phyloP scores from a whole-genome alignment of 495 filamentous ascomycete genomes.

The Hypoxylon subgilvum region DNA sequence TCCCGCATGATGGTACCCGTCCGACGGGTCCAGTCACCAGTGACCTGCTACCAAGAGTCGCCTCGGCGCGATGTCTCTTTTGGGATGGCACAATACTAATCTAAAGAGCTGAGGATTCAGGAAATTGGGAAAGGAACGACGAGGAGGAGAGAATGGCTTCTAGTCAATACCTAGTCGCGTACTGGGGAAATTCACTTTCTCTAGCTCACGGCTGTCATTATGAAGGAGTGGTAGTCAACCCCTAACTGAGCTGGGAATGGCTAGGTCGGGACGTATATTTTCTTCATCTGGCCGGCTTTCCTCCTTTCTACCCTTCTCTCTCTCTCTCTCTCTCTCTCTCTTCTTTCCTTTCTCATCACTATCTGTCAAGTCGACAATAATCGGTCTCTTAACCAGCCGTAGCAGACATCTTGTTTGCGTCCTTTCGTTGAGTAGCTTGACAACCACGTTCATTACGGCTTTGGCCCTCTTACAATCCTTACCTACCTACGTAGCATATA shows the following conservation, averaged over 20 bases:
- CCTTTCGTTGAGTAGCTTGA: conserved; percentile 50
- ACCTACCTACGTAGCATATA: conserved; percentile 12
- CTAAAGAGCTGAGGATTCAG: background rate
- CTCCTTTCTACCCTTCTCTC: conserved; percentile 10
- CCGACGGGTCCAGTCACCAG: conserved; percentile 1
- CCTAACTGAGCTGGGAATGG: conserved; percentile 6
- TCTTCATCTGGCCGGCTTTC: conserved; percentile 4
- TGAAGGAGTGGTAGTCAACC: background rate
- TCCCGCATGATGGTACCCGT: conserved; percentile 1
- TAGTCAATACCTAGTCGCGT: conserved; percentile 12
- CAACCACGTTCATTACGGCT: conserved; percentile 42
- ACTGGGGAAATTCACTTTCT: conserved; percentile 8
- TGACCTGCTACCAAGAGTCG: background rate
- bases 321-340: conserved; percentile 10
- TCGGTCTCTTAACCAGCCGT: conserved; percentile 48
- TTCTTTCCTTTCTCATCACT: conserved; percentile 23
- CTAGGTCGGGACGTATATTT: conserved; percentile 10
- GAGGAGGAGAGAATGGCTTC: background rate
- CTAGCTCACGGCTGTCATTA: conserved; percentile 9
- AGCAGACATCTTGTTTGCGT: conserved; percentile 55
- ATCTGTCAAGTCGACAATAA: conserved; percentile 45
- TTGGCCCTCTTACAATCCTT: conserved; percentile 43
- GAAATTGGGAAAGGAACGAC: conserved; percentile 18
- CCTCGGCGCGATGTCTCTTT: conserved; percentile 24
- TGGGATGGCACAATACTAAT: conserved; percentile 10